Percentiles rank a stretch among this genome's conserved stretches.
These are phyloP conservation scores for Hericium coralloides DNA, from an alignment of 768 basidiomycete species.

Conservation along the genomic window DNA sequence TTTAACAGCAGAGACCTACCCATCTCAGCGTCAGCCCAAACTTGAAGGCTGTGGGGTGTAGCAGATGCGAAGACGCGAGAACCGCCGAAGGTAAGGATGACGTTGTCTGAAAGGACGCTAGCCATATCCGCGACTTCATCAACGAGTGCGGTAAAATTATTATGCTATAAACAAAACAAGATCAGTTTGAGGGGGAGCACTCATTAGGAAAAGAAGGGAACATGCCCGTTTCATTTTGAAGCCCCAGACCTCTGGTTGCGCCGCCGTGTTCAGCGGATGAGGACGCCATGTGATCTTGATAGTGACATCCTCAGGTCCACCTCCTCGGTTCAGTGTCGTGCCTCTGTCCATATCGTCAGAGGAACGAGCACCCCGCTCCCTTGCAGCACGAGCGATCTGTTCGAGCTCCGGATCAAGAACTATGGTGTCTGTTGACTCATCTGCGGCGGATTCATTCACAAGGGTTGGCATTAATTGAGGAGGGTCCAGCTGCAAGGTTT, in stretches of 20 bases:
- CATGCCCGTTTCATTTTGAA: constrained; percentile 55
- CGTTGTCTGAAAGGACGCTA: constrained; percentile 35
- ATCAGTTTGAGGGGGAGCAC: not conserved
- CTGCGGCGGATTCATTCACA: constrained; percentile 23
- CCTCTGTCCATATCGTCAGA: not conserved
- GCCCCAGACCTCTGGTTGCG: constrained; percentile 32
- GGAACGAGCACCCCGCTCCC: constrained; percentile 13
- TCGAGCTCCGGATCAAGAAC: constrained; percentile 56
- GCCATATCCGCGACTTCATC: constrained; percentile 59
- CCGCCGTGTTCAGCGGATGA: constrained; percentile 45
- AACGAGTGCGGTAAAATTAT: constrained; percentile 56
- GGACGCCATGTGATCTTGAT: constrained; percentile 56
- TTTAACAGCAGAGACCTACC: constrained; percentile 31
- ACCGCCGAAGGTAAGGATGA: constrained; percentile 54
- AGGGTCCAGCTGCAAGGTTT: constrained; percentile 32
- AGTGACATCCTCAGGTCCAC: constrained; percentile 31
- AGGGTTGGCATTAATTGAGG: constrained; percentile 15
- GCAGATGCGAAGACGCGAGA: constrained; percentile 62
- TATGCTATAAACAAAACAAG: constrained; percentile 33
- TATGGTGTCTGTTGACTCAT: constrained; percentile 41
- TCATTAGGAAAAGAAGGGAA: constrained; percentile 3
- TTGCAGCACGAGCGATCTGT: constrained; percentile 38
- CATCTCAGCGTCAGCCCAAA: constrained; percentile 62
- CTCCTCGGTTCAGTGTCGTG: constrained; percentile 15
- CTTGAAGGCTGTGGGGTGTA: constrained; percentile 52